phyloP scores from a whole-genome alignment of 371 early-diverging fungal species.

The Mortierella sp. region DNA sequence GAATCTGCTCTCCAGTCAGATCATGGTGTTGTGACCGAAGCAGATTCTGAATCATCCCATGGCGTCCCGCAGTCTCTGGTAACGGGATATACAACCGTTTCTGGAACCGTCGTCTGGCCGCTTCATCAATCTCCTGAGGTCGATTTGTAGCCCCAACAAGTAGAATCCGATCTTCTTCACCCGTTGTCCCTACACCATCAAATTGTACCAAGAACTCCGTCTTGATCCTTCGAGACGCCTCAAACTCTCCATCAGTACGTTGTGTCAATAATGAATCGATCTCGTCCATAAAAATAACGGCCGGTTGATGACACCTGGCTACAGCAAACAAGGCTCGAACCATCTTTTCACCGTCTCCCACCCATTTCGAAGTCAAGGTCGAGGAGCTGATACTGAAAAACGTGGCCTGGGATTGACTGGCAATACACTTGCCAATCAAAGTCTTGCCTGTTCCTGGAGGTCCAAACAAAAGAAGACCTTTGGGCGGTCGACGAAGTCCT shows the following conservation, averaged over 20 bases:
- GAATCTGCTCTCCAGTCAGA: slow-evolving; percentile 70
- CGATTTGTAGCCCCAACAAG: slow-evolving; percentile 79
- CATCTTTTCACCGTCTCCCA: slow-evolving; percentile 98
- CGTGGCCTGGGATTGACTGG: slow-evolving; percentile 85
- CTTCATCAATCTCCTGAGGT: slow-evolving; percentile 93
- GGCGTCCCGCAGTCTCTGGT: slow-evolving; percentile 80
- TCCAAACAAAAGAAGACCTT: slow-evolving; percentile 87
- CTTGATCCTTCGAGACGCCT: slow-evolving; percentile 87
- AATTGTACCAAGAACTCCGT: slow-evolving; percentile 89
- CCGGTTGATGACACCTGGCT: slow-evolving; percentile 87
- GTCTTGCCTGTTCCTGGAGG: slow-evolving; percentile 92
- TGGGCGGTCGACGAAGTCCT: slow-evolving; percentile 87
- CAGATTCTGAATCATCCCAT: slow-evolving; percentile 72
- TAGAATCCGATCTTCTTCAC: slow-evolving; percentile 80
- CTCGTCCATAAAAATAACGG: slow-evolving; percentile 91
- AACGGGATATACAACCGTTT: slow-evolving; percentile 87
- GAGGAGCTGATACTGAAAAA: slow-evolving; percentile 93
- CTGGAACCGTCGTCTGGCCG: slow-evolving; percentile 73
- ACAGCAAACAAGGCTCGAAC: slow-evolving; percentile 93
- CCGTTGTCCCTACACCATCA: slow-evolving; percentile 82
- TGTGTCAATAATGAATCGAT: slow-evolving; percentile 94
- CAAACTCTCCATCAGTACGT: slow-evolving; percentile 91
- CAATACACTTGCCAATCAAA: slow-evolving; percentile 93
- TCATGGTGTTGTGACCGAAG: slow-evolving; percentile 63
- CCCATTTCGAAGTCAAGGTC: slow-evolving; percentile 95